phyloP scores from a whole-genome alignment of 1,284 basidiomycete species.

The Tetrapyrgos nigripes region DNA sequence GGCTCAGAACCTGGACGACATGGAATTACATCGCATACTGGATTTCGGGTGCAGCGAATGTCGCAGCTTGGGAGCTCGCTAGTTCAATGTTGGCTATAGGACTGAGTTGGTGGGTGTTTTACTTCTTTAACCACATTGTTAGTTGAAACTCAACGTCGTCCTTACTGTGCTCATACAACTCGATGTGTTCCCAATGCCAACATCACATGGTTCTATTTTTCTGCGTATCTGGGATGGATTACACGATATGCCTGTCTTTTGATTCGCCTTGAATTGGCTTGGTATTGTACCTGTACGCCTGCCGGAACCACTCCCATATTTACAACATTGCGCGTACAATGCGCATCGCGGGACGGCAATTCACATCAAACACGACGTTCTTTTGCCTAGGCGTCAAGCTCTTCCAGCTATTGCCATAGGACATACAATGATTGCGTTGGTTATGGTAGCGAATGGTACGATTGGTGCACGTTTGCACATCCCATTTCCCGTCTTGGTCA shows the following conservation, averaged over 20 bases:
- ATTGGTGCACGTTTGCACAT: constrained; percentile 64
- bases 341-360: background rate
- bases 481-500: constrained; percentile 29
- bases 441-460: constrained; percentile 57
- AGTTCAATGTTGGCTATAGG: constrained; percentile 72
- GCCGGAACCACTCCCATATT: background rate
- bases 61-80: constrained; percentile 52
- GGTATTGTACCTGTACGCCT: background rate
- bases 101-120: constrained; percentile 56
- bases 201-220: background rate
- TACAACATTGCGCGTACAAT: background rate
- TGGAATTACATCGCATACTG: constrained; percentile 70
- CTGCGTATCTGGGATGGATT: background rate
- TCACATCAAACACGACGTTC: background rate
- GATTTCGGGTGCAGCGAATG: constrained; percentile 67
- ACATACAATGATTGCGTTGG: constrained; percentile 48
- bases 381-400: constrained; percentile 46
- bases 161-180: background rate
- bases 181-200: background rate
- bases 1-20: constrained; percentile 66
- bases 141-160: background rate
- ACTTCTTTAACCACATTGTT: background rate
- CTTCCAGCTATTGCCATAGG: constrained; percentile 56
- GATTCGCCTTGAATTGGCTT: constrained; percentile 1
- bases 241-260: background rate